Base-by-base conservation (phyloP, 441 rosid genomes). In the Gossypium schwendimanii region DNA sequence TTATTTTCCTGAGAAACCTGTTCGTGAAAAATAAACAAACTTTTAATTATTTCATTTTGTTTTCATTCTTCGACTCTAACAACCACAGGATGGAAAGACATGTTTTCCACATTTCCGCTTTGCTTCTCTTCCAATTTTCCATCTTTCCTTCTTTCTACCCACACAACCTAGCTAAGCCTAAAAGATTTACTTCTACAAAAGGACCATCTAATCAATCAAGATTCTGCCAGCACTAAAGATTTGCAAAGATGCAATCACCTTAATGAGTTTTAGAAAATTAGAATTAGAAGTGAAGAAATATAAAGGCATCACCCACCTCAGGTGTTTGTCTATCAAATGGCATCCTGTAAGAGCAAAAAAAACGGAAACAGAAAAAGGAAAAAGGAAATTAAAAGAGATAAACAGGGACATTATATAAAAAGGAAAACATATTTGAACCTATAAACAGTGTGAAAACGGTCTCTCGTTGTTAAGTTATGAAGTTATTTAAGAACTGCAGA, bases 1-100 rank as follows among this genome's bases (percentile, higher is more conserved):
- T 87, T 91, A 77, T 68, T 78, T 76, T 86, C 89, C 73, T 85
- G 91, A 75, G 88, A 77, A 81, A 71, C 97, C 98, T 96, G 87
- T 75, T 77, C 24, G 72, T 74, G 74, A 76, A 63, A 65, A 54
- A 55, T 14, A 73, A 39, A 77, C 45, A 18, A 67, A 23, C 18
- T 41, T 41, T 41, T 10, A 41, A 41, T 41, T 10, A 26, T 58
- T 14, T 58, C 63, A 58, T 24, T 58, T 58, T 14, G 18, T 58
- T 58, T 58, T 58, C 39, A 5, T 58, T 58, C 15, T 44, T 58
- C 15, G 1, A 58, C 63, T 26, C 44, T 28, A n/a, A 3, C 20
- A 61, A 61, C 21, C 44, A 15, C 41, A 28, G 12, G n/a, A 61
- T 31, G 21, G 65, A 31, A 61, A 61, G 21, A 61, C 9, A 28